Evolutionary conservation across 2,329 filamentous ascomycete genomes (phyloP).

Genomic region (Apiospora pterosperma): DNA sequence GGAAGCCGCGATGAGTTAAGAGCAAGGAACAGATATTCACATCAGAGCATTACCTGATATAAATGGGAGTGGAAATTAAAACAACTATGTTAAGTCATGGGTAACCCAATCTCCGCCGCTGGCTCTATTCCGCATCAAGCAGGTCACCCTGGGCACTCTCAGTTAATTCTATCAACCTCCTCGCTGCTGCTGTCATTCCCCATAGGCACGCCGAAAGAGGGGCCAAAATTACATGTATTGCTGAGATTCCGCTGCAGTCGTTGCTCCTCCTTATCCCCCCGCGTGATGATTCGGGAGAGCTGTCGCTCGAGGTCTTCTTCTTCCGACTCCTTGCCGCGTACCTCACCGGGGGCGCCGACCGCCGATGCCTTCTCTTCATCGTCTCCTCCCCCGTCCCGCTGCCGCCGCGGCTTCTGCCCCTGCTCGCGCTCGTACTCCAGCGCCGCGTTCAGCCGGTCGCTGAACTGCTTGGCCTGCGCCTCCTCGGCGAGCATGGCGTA

Average conservation of each 20-base stretch:
- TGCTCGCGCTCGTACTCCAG: constrained; percentile 20
- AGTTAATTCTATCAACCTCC: not conserved
- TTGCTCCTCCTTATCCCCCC: not conserved
- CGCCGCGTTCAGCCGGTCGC: constrained; percentile 22
- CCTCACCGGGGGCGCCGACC: not conserved
- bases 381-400: not conserved
- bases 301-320: not conserved
- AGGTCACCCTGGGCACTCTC: not conserved
- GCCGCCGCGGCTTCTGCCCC: constrained; percentile 9
- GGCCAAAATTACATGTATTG: not conserved
- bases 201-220: not conserved
- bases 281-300: not conserved
- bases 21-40: no score
- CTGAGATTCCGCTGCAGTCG: not conserved
- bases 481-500: constrained; percentile 25
- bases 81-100: no score
- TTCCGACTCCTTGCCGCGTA: not conserved
- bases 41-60: no score
- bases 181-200: not conserved
- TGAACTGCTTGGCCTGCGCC: constrained; percentile 17
- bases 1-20: no score
- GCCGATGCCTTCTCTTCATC: not conserved
- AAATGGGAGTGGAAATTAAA: no score
- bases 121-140: no score
- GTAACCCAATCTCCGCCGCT: no score